Percentiles rank a stretch among this genome's conserved stretches.
These are phyloP conservation scores for Rhodosporidiobolus odoratus DNA, from an alignment of 768 basidiomycete genomes.

Conservation along the genomic window DNA sequence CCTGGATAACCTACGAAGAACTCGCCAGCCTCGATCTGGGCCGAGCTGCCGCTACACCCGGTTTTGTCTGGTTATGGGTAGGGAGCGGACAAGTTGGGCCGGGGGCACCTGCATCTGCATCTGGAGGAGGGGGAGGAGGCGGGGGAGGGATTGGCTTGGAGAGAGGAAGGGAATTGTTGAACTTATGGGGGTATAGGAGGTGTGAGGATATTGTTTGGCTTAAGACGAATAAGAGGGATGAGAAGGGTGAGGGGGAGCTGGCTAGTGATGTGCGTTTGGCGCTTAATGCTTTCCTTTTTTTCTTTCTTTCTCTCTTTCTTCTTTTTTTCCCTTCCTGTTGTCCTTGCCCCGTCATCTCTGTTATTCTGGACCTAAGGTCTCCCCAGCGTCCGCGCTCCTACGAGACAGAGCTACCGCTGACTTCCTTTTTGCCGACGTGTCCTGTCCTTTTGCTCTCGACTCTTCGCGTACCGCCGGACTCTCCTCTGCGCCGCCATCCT, in stretches of 20 bases:
- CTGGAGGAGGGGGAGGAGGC: background rate
- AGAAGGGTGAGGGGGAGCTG: constrained; percentile 67
- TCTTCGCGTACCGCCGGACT: too few relatives aligned
- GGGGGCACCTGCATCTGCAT: constrained; percentile 53
- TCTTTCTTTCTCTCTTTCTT: background rate
- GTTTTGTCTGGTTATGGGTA: constrained; percentile 93
- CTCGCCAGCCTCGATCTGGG: constrained; percentile 77
- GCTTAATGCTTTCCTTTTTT: background rate
- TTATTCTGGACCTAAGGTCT: too few relatives aligned
- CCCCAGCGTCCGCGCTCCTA: too few relatives aligned
- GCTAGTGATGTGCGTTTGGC: constrained; percentile 54
- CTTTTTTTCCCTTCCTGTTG: too few relatives aligned
- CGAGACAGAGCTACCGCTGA: too few relatives aligned
- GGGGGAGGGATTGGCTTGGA: constrained; percentile 60
- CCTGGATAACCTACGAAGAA: constrained; percentile 65
- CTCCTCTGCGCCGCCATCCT: too few relatives aligned
- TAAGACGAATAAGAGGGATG: constrained; percentile 68
- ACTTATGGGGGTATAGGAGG: constrained; percentile 83
- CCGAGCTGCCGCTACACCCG: constrained; percentile 77
- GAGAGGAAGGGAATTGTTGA: constrained; percentile 79
- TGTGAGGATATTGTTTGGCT: constrained; percentile 99
- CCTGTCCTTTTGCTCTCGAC: background rate
- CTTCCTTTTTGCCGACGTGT: too few relatives aligned
- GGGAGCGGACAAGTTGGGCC: constrained; percentile 64
- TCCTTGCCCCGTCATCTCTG: too few relatives aligned